phyloP scores from a whole-genome alignment of 257 asterid species.

The Catharanthus roseus region DNA sequence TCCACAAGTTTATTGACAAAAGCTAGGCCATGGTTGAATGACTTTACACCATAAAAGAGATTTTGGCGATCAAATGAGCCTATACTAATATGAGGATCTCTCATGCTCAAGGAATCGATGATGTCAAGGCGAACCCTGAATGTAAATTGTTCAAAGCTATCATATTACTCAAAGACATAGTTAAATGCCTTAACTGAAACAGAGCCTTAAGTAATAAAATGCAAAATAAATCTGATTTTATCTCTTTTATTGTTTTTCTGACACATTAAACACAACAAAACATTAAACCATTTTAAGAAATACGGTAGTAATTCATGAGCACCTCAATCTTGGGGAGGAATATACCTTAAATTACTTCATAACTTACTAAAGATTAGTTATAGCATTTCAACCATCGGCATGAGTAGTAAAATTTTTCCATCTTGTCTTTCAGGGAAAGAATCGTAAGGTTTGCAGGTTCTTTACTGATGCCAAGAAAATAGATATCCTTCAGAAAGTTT shows the following conservation, averaged over 20 bases:
- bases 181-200: background rate
- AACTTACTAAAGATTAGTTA: background rate
- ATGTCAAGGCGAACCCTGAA: constrained; percentile 82
- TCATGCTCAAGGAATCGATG: constrained; percentile 61
- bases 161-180: background rate
- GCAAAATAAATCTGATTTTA: background rate
- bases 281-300: background rate
- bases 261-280: background rate
- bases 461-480: background rate
- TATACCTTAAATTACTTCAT: background rate
- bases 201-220: background rate
- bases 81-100: constrained; percentile 57
- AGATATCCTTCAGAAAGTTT: background rate
- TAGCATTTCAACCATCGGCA: background rate
- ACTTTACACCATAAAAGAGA: constrained; percentile 73
- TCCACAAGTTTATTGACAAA: constrained; percentile 60
- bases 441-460: background rate
- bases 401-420: background rate
- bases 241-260: background rate
- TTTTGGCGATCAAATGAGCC: constrained; percentile 94
- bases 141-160: constrained; percentile 14
- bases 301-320: background rate
- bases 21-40: constrained; percentile 47
- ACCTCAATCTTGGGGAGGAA: background rate
- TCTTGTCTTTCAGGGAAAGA: background rate